Percentiles rank a stretch among this genome's conserved stretches.
Conservation (phyloP, 345 rosid species). For the Eutrema heterophyllum region DNA sequence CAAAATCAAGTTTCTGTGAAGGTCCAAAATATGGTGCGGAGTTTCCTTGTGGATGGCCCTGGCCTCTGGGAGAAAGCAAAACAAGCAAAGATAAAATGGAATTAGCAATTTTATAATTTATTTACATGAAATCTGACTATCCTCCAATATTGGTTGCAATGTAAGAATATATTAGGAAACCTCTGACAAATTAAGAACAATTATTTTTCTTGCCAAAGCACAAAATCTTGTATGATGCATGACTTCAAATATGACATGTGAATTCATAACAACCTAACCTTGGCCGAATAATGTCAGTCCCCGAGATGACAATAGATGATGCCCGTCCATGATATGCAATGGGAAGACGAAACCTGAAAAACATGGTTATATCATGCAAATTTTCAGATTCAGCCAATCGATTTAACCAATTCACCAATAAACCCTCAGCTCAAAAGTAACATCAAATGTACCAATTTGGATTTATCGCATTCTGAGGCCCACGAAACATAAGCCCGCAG, state of each 20-base stretch:
- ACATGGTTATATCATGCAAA: constrained; percentile 1
- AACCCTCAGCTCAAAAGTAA: constrained; percentile 7
- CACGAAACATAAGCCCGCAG: constrained; percentile 85
- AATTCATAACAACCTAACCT: constrained; percentile 40
- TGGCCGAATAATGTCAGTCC: constrained; percentile 83
- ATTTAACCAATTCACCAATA: not conserved
- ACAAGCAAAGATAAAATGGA: not conserved
- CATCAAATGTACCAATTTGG: constrained; percentile 59
- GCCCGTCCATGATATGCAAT: constrained; percentile 97
- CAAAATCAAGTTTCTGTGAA: constrained; percentile 86
- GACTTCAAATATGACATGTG: constrained; percentile 5
- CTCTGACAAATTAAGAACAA: not conserved
- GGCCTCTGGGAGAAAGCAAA: constrained; percentile 59
- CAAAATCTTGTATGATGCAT: not conserved
- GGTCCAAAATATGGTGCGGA: constrained; percentile 86
- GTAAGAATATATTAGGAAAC: not conserved
- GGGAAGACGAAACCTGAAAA: constrained; percentile 89
- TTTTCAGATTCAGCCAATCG: not conserved
- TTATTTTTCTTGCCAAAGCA: not conserved
- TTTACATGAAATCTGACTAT: not conserved
- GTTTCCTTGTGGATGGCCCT: constrained; percentile 65
- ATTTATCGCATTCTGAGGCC: constrained; percentile 67
- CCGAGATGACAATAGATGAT: constrained; percentile 85
- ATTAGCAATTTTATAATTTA: not conserved
- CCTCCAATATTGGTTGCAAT: not conserved